Conservation (phyloP, 129 eudicot genomes). For the Centrapalus pauciflorus region DNA sequence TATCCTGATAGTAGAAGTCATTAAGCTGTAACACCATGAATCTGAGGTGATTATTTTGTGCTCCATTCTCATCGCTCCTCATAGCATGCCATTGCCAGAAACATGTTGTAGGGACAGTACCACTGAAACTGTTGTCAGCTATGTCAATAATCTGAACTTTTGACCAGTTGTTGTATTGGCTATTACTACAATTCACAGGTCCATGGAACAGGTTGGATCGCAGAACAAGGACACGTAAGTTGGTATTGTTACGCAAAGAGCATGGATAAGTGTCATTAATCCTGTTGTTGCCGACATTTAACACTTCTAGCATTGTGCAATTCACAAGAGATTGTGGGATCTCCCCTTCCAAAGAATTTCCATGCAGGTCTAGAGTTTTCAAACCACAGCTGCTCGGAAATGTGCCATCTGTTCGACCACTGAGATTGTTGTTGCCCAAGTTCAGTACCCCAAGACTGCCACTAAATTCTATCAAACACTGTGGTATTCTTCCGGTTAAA, state of each 20-base stretch:
- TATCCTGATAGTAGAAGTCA: slow-evolving; percentile 33
- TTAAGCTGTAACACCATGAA: neutral
- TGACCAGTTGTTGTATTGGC: neutral
- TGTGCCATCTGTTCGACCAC: slow-evolving; percentile 20
- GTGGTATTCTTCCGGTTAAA: slow-evolving; percentile 35
- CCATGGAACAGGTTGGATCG: slow-evolving; percentile 34
- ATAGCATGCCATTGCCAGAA: slow-evolving; percentile 29
- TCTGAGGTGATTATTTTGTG: slow-evolving; percentile 11
- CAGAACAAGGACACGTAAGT: slow-evolving; percentile 31
- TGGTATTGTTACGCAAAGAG: slow-evolving; percentile 5
- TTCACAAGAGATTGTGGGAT: slow-evolving; percentile 27
- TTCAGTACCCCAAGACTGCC: slow-evolving; percentile 23
- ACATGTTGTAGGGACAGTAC: slow-evolving; percentile 6
- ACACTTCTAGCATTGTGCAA: slow-evolving; percentile 25
- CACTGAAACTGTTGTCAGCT: slow-evolving; percentile 23
- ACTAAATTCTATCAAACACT: slow-evolving; percentile 22
- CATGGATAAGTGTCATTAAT: slow-evolving; percentile 33
- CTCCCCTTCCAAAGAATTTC: slow-evolving; percentile 26
- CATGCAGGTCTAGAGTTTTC: slow-evolving; percentile 38
- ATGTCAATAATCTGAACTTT: slow-evolving; percentile 47
- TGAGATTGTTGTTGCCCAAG: slow-evolving; percentile 31
- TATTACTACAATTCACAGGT: neutral
- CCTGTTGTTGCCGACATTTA: slow-evolving; percentile 33
- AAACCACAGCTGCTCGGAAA: slow-evolving; percentile 27
- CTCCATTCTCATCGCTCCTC: slow-evolving; percentile 10